Evolutionary conservation across 768 basidiomycete species (phyloP).

Genomic region (Serendipita sp.): DNA sequence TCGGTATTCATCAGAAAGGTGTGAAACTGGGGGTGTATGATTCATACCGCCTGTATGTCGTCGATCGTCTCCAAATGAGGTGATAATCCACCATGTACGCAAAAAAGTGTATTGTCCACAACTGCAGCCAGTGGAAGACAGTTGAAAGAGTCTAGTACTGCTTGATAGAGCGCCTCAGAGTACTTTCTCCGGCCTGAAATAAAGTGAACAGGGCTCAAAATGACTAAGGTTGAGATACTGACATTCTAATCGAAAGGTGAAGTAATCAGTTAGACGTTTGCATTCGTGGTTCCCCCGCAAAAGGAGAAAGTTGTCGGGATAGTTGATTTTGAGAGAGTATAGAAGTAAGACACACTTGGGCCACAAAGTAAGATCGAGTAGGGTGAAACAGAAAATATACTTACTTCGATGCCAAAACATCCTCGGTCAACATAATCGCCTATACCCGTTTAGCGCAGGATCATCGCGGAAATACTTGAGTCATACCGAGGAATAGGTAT

Average conservation of each 20-base stretch:
- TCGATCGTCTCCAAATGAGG: slow-evolving; percentile 68
- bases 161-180: slow-evolving; percentile 74
- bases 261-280: slow-evolving; percentile 89
- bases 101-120: slow-evolving; percentile 91
- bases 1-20: background rate
- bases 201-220: background rate
- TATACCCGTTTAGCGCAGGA: slow-evolving; percentile 79
- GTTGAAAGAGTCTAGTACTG: slow-evolving; percentile 79
- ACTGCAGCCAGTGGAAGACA: slow-evolving; percentile 81
- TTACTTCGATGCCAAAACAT: slow-evolving; percentile 65
- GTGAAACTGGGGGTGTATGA: background rate
- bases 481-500: slow-evolving; percentile 87
- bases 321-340: slow-evolving; percentile 83
- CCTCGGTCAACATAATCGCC: slow-evolving; percentile 98
- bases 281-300: slow-evolving; percentile 97
- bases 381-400: slow-evolving; percentile 11
- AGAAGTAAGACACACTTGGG: slow-evolving; percentile 75
- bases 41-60: slow-evolving; percentile 45
- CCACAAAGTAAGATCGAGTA: background rate
- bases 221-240: slow-evolving; percentile 18
- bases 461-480: slow-evolving; percentile 75
- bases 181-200: slow-evolving; percentile 75
- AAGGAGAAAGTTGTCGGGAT: slow-evolving; percentile 66
- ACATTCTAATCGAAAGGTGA: slow-evolving; percentile 98
- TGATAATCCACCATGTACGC: slow-evolving; percentile 91